Evolutionary conservation across 1,284 basidiomycete species (phyloP).

Genomic region (Cryptococcus amylolentus): DNA sequence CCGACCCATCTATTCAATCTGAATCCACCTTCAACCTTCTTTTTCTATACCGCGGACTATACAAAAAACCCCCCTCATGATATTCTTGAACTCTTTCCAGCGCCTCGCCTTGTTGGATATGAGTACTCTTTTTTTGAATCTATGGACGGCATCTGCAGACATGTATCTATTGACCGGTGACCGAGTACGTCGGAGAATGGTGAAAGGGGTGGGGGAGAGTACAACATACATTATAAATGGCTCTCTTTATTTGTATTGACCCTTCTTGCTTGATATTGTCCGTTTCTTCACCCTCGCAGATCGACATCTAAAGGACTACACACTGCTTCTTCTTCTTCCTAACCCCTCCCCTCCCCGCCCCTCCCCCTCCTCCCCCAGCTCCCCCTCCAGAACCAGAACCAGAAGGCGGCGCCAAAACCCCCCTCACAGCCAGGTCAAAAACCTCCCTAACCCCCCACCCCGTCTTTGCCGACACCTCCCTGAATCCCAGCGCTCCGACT

Average conservation of each 20-base stretch:
- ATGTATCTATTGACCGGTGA: no score
- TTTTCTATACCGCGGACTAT: no score
- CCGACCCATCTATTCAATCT: no score
- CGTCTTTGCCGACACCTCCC: constrained; percentile 94
- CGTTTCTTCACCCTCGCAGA: background rate
- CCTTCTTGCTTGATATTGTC: background rate
- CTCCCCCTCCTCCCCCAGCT: background rate
- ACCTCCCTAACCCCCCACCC: constrained; percentile 55
- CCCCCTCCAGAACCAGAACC: constrained; percentile 2
- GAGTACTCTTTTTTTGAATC: no score
- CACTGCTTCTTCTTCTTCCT: constrained; percentile 48
- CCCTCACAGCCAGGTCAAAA: constrained; percentile 71
- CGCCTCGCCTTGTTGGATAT: no score
- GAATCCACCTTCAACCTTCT: no score
- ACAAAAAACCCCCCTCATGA: no score
- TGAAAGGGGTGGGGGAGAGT: background rate
- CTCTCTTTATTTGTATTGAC: no score
- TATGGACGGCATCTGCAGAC: no score
- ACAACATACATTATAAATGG: background rate
- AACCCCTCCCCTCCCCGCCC: background rate
- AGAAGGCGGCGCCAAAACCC: constrained; percentile 69
- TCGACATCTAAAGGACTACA: constrained; percentile 37
- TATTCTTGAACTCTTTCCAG: no score
- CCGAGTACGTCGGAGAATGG: no score
- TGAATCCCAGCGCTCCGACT: constrained; percentile 91